Evolutionary conservation across 768 basidiomycete genomes (phyloP), one percentile per base, ranked within the genome.

Genomic region (Amylocystis lapponica): DNA sequence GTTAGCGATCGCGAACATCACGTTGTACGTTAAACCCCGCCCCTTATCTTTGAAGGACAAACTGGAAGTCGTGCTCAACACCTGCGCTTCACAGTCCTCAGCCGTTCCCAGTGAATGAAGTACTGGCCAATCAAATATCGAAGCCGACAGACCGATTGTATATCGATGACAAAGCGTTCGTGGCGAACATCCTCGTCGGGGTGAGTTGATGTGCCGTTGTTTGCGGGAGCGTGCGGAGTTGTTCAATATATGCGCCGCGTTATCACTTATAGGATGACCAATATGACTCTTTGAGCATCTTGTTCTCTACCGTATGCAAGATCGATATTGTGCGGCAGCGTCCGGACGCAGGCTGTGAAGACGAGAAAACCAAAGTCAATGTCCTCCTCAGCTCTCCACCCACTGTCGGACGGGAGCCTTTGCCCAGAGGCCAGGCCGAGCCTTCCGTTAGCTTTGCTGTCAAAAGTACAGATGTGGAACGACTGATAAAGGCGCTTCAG

Each of bases 1-100:
- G 14, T 60, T 84, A 9, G 73, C 79, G 11, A 56, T 50, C 12
- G 64, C 58, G 17, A 70, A 75, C 46, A 55, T 74, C 3, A 57
- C 64, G 13, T 81, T 66, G 80, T 82, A 42, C 47, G 78, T 62
- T 17, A n/a, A n/a, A n/a, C n/a, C n/a, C n/a, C n/a, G n/a, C n/a
- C n/a, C n/a, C n/a, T n/a, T n/a, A n/a, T n/a, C n/a, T n/a, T n/a
- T n/a, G n/a, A n/a, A n/a, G n/a, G n/a, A n/a, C n/a, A n/a, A n/a
- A n/a, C n/a, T n/a, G n/a, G n/a, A n/a, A n/a, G n/a, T n/a, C n/a
- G n/a, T n/a, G n/a, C 40, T 22, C 8, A 43, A 36, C 20, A 19
- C 7, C 10, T 5, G 16, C 4, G 8, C 14, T 8, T 16, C 9
- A 8, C 32, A 84, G 82, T 49, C 81, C 82, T 10, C 82, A 84